Evolutionary conservation across 345 rosid species (phyloP).

Genomic region (Bruguiera parviflora): DNA sequence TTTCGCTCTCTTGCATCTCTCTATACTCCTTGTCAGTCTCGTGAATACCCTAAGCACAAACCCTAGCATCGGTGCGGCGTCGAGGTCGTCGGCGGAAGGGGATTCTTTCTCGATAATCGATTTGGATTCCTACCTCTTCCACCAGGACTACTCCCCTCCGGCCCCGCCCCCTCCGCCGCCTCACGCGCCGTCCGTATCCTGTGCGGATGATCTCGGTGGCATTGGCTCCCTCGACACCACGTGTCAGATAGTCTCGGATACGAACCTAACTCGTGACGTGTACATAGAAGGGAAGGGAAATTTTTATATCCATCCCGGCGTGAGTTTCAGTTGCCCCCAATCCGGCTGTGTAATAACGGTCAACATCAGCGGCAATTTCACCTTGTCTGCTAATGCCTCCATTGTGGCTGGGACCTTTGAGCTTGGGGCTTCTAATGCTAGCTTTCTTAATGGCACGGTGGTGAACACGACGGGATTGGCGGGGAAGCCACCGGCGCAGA

Average conservation of each 20-base stretch:
- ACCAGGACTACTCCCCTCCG: constrained; percentile 95
- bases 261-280: constrained; percentile 76
- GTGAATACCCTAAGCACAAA: not conserved
- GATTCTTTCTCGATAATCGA: constrained; percentile 39
- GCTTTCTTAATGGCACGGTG: constrained; percentile 53
- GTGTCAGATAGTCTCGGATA: constrained; percentile 78
- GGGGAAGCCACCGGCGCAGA: constrained; percentile 83
- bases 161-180: constrained; percentile 98
- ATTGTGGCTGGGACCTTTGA: constrained; percentile 68
- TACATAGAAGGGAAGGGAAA: constrained; percentile 84
- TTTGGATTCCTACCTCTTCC: constrained; percentile 46
- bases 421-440: constrained; percentile 63
- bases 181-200: constrained; percentile 82
- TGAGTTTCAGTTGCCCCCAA: constrained; percentile 59
- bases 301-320: constrained; percentile 66
- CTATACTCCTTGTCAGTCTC: not conserved
- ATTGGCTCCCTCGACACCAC: constrained; percentile 77
- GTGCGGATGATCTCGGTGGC: constrained; percentile 88
- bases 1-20: constrained; percentile 6
- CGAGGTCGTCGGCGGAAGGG: constrained; percentile 3
- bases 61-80: not conserved
- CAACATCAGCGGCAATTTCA: constrained; percentile 76
- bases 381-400: constrained; percentile 58
- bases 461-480: constrained; percentile 85
- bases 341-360: constrained; percentile 69